A percentile compares a stretch with the other conserved stretches of the same genome.
Conservation (phyloP, 768 basidiomycete genomes). For the Russula dissimulans region DNA sequence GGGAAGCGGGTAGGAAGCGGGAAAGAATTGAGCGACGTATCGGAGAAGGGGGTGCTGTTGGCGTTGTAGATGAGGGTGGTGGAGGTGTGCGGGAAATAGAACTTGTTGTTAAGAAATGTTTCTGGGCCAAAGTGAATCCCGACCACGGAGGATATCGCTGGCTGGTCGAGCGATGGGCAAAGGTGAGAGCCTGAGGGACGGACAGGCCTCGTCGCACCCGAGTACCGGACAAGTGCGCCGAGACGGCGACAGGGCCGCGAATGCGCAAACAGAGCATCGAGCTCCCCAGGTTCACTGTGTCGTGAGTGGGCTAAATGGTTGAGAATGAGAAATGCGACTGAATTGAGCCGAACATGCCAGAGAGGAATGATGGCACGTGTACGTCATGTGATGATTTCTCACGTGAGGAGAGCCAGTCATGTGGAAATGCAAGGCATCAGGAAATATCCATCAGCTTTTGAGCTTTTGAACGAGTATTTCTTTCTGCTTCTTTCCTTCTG, state of each 20-base stretch:
- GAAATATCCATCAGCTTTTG: too few relatives aligned
- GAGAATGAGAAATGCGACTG: too few relatives aligned
- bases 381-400: too few relatives aligned
- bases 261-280: background rate
- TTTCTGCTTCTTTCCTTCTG: too few relatives aligned
- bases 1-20: constrained; percentile 7
- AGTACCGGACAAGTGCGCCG: background rate
- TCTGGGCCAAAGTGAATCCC: background rate
- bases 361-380: too few relatives aligned
- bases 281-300: too few relatives aligned
- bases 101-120: background rate
- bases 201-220: background rate
- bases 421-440: too few relatives aligned
- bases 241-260: background rate
- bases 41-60: background rate
- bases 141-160: background rate
- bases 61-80: background rate
- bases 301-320: too few relatives aligned
- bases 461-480: too few relatives aligned
- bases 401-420: too few relatives aligned
- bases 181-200: background rate
- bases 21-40: constrained; percentile 7
- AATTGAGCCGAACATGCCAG: too few relatives aligned
- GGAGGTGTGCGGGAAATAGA: background rate
- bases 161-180: background rate